A percentile compares a stretch with the other conserved stretches of the same genome.
phyloP scores from a whole-genome alignment of 768 basidiomycete species.

The Cystobasidium onofrii region DNA sequence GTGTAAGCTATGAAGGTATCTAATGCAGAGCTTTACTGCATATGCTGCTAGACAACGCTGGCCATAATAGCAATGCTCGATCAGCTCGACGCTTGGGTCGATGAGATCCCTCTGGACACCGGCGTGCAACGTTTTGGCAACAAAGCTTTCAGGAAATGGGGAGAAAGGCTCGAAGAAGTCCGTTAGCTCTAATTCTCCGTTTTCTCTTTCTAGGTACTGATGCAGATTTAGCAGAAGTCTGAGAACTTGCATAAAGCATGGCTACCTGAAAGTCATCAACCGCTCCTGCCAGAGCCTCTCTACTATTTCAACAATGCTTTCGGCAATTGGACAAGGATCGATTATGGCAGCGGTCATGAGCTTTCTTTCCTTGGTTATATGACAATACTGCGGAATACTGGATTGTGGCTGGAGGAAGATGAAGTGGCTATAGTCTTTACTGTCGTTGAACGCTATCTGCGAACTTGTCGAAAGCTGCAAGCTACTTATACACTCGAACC shows the following conservation, averaged over 20 bases:
- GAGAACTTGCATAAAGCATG: conserved; percentile 55
- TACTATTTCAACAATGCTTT: conserved; percentile 77
- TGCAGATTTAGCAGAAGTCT: neutral
- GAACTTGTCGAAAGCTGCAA: conserved; percentile 72
- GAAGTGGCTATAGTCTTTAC: conserved; percentile 57
- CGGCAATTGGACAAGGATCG: conserved; percentile 80
- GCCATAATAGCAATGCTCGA: conserved; percentile 57
- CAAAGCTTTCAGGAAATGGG: conserved; percentile 80
- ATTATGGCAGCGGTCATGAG: conserved; percentile 97
- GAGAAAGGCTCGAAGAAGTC: conserved; percentile 67
- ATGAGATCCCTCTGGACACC: conserved; percentile 65
- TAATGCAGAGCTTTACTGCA: too few relatives aligned
- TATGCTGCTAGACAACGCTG: conserved; percentile 41
- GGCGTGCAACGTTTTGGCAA: conserved; percentile 85
- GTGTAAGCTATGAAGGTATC: too few relatives aligned
- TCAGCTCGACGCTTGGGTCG: conserved; percentile 63
- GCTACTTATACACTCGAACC: conserved; percentile 85
- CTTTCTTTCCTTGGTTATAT: conserved; percentile 50
- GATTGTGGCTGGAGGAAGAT: conserved; percentile 1
- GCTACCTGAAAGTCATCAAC: conserved; percentile 50
- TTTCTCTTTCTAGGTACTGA: neutral
- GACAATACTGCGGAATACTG: neutral
- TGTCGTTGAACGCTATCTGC: conserved; percentile 68
- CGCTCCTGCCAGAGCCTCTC: conserved; percentile 58
- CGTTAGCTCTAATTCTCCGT: neutral